Percentiles rank a stretch among this genome's conserved stretches.
These are phyloP conservation scores for Dryas octopetala DNA, from an alignment of 306 rosid species.

Conservation along the genomic window DNA sequence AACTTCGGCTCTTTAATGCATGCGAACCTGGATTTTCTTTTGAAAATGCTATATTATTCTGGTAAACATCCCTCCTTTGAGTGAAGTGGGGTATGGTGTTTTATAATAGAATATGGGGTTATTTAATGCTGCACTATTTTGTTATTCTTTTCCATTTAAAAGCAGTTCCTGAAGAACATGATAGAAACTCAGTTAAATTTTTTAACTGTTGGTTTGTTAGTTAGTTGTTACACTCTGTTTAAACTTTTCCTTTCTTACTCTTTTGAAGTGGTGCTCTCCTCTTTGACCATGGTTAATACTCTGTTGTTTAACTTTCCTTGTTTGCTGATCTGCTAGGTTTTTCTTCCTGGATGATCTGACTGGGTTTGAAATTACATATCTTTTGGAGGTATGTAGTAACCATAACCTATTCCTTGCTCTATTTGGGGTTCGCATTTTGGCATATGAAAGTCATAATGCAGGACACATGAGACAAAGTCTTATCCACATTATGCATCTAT, in stretches of 20 bases:
- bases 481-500: background rate
- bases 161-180: background rate
- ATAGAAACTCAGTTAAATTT: background rate
- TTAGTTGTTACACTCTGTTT: background rate
- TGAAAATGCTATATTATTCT: too few relatives aligned
- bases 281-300: background rate
- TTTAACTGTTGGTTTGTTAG: background rate
- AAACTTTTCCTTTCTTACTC: background rate
- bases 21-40: too few relatives aligned
- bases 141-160: background rate
- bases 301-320: background rate
- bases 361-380: slow-evolving; percentile 79
- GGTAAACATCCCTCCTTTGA: too few relatives aligned
- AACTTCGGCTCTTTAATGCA: too few relatives aligned
- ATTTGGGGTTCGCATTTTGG: background rate
- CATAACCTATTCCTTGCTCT: slow-evolving; percentile 1
- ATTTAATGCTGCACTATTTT: background rate
- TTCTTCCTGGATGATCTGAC: slow-evolving; percentile 93
- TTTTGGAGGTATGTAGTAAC: slow-evolving; percentile 57
- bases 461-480: background rate
- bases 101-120: background rate
- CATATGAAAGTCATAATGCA: background rate
- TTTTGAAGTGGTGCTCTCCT: background rate
- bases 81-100: too few relatives aligned
- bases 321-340: slow-evolving; percentile 50